These are phyloP conservation scores for Trichoderma harzianum DNA, from an alignment of 2,329 filamentous ascomycete genomes.

Conservation along the genomic window DNA sequence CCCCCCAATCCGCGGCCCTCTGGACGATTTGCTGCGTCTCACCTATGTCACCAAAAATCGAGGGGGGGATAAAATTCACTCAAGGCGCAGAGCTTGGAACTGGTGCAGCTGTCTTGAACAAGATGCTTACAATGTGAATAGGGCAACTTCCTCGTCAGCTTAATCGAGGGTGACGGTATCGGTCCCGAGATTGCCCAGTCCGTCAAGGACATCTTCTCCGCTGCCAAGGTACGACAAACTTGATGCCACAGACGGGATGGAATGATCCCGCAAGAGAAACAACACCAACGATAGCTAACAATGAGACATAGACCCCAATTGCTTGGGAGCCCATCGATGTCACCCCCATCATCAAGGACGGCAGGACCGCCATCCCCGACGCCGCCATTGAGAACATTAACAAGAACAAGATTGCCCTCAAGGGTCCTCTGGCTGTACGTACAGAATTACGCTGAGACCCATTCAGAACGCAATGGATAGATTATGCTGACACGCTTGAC, in stretches of 20 bases:
- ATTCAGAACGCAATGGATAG: background rate
- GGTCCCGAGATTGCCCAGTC: slow-evolving; percentile 96
- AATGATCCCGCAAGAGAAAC: background rate
- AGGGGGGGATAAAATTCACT: slow-evolving; percentile 37
- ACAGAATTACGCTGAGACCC: background rate
- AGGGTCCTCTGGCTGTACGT: slow-evolving; percentile 87
- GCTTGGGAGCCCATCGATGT: slow-evolving; percentile 98
- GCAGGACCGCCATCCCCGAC: slow-evolving; percentile 91
- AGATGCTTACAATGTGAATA: slow-evolving; percentile 38
- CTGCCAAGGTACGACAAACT: slow-evolving; percentile 69
- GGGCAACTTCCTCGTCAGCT: slow-evolving; percentile 92
- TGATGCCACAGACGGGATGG: background rate
- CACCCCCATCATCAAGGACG: slow-evolving; percentile 87
- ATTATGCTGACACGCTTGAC: slow-evolving; percentile 17
- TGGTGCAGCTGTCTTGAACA: slow-evolving; percentile 17
- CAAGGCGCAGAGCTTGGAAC: slow-evolving; percentile 26
- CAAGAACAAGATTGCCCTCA: slow-evolving; percentile 95
- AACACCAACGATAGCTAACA: slow-evolving; percentile 25
- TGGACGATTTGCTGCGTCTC: background rate
- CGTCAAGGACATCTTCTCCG: slow-evolving; percentile 97
- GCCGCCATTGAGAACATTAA: slow-evolving; percentile 90
- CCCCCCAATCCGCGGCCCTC: slow-evolving; percentile 23
- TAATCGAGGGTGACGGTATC: slow-evolving; percentile 99
- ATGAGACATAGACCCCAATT: slow-evolving; percentile 66
- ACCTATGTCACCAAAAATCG: slow-evolving; percentile 23